Evolutionary conservation across 2,329 filamentous ascomycete genomes (phyloP).

Genomic region (Plenodomus biglobosus): DNA sequence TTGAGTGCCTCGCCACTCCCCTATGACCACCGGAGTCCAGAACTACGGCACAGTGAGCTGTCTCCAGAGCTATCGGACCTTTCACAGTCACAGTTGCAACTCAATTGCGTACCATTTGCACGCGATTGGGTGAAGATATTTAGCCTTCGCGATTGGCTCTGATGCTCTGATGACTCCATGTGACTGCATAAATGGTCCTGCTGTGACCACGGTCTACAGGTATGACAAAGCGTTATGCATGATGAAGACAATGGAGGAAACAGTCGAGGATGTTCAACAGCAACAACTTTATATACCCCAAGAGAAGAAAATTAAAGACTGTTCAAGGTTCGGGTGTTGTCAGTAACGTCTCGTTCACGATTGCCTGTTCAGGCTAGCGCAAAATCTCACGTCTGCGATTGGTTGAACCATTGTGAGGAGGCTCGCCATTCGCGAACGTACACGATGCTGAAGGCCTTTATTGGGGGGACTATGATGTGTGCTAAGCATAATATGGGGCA

Average conservation of each 20-base stretch:
- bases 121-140: not conserved
- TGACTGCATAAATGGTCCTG: not conserved
- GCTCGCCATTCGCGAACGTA: conserved; percentile 3
- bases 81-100: not conserved
- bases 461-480: not conserved
- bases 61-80: not conserved
- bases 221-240: too few relatives aligned
- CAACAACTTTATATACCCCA: not conserved
- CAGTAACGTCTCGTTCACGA: conserved; percentile 1
- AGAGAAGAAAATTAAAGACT: not conserved
- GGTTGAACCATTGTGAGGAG: not conserved
- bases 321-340: not conserved
- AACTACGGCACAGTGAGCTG: too few relatives aligned
- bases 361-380: conserved; percentile 2
- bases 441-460: not conserved
- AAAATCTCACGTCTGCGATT: not conserved
- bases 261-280: not conserved
- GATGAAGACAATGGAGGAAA: not conserved
- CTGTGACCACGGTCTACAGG: too few relatives aligned
- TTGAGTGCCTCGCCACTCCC: too few relatives aligned
- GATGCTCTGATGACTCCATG: not conserved
- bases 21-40: too few relatives aligned
- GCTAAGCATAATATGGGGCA: not conserved
- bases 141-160: not conserved
- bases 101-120: not conserved